Base-by-base conservation (phyloP, 208 protist species). In the Crithidia acanthocephali region DNA sequence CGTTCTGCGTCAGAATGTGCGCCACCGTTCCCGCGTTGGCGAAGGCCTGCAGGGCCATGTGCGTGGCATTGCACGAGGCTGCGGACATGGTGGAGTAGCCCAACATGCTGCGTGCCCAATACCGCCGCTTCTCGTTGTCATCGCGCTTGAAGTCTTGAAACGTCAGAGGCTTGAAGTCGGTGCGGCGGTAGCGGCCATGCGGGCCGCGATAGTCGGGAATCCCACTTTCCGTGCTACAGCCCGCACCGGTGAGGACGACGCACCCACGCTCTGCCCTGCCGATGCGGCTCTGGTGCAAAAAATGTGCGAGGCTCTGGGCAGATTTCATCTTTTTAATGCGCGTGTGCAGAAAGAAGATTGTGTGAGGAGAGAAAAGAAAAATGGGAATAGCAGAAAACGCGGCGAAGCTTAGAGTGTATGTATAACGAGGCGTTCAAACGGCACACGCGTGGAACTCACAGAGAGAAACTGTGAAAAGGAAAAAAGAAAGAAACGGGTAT, bases 221-320 rank as follows among this genome's bases (percentile, higher is more conserved):
- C 0, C 90, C 90, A 45, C 88, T 94, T 63, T 93, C 90, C 15
- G 90, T 95, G 61, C 87, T 93, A 66, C 87, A 94, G n/a, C 90
- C 90, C 10, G 90, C 90, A 2, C 90, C 90, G 9, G 90, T 95
- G 20, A 95, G 74, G 8, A 87, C 79, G 0, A 90, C 84, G 22
- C 72, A 72, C 13, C 63, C 55, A 10, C 72, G 51, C 18, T 52
- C 72, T 35, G 57, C 45, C 23, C 27, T 59, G 18, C 50, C 42
- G 30, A 27, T 18, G 8, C 22, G 56, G 57, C 72, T 57, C 25
- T 50, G 33, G 22, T 65, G 25, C 57, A 90, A 37, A 69, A 90
- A 90, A 22, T 68, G 50, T 1, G 67, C 77, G 3, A 90, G 60
- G 2, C 28, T 35, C 47, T 47, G 33, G 2, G 35, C 64, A 9